Base-by-base conservation (phyloP, 257 asterid genomes). In the Leonotis leonurus region DNA sequence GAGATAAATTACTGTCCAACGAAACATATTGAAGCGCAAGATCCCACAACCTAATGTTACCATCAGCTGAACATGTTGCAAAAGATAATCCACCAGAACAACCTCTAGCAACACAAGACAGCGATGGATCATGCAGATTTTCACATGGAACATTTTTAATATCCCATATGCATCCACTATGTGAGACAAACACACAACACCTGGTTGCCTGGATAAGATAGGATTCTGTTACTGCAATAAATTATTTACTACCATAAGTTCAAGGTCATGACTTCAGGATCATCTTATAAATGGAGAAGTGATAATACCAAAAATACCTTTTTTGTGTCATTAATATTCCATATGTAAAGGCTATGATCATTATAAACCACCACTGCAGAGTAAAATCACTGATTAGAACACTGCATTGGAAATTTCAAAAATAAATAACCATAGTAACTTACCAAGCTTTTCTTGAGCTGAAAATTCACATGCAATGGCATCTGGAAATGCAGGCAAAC, bases 21-120 rank as follows among this genome's bases (percentile, higher is more conserved):
- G 53, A 65, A 56, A 56, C 41, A 20, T 79, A 64, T 57, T 73
- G 79, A 72, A 65, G 63, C 55, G 79, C 82, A 63, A 86, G 81
- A 72, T 86, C 91, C 95, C 95, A 86, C 62, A 81, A 62, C 76
- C 89, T 77, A 69, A 83, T 77, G 61, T 76, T 77, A 45, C 95
- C 91, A 65, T 86, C 95, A 55, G 80, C 80, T 22, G 92, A 83
- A 70, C 95, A 86, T 67, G 91, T 86, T 18, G 87, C 90, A 66
- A 86, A 86, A 40, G 87, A 81, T 76, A 83, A 68, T 54, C 89
- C 91, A 58, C 91, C 95, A 55, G 82, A 30, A 74, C 91, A 83
- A 51, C 91, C 95, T 79, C 75, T 75, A 62, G 86, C 85, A 69
- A 70, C 73, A 62, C 91, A 86, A 36, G 79, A 71, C 65, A 77